phyloP scores from a whole-genome alignment of 2,329 filamentous ascomycete species.

The Dendrostoma leiphaemia region DNA sequence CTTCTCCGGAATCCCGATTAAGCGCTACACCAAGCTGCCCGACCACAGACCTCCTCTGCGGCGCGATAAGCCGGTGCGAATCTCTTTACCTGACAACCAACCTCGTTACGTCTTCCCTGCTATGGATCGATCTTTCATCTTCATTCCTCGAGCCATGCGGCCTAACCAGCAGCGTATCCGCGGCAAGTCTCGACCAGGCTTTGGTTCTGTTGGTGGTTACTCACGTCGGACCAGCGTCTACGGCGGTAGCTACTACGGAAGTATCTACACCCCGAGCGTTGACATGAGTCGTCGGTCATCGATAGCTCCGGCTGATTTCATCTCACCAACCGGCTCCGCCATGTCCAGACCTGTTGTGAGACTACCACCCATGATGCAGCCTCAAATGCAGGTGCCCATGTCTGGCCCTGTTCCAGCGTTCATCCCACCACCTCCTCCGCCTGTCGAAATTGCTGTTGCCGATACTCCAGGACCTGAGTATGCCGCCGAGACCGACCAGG shows the following conservation, averaged over 20 bases:
- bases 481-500: slow-evolving; percentile 24
- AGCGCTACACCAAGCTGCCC: slow-evolving; percentile 89
- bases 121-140: slow-evolving; percentile 90
- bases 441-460: slow-evolving; percentile 20
- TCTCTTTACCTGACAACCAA: slow-evolving; percentile 77
- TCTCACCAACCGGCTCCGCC: slow-evolving; percentile 78
- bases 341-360: slow-evolving; percentile 82
- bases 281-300: slow-evolving; percentile 87
- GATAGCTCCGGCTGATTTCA: slow-evolving; percentile 65
- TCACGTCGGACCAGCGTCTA: slow-evolving; percentile 85
- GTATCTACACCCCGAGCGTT: slow-evolving; percentile 80
- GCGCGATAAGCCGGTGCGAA: slow-evolving; percentile 92
- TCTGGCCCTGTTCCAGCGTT: slow-evolving; percentile 26
- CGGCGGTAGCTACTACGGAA: slow-evolving; percentile 65
- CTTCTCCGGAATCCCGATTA: slow-evolving; percentile 76
- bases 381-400: slow-evolving; percentile 22
- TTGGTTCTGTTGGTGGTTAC: slow-evolving; percentile 64
- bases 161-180: slow-evolving; percentile 85
- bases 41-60: slow-evolving; percentile 92
- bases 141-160: slow-evolving; percentile 89
- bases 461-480: slow-evolving; percentile 4
- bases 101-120: slow-evolving; percentile 91
- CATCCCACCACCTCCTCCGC: slow-evolving; percentile 11
- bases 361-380: slow-evolving; percentile 63
- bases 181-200: slow-evolving; percentile 70